phyloP scores from a whole-genome alignment of 2,329 filamentous ascomycete genomes.

The Pseudogymnoascus sp. region DNA sequence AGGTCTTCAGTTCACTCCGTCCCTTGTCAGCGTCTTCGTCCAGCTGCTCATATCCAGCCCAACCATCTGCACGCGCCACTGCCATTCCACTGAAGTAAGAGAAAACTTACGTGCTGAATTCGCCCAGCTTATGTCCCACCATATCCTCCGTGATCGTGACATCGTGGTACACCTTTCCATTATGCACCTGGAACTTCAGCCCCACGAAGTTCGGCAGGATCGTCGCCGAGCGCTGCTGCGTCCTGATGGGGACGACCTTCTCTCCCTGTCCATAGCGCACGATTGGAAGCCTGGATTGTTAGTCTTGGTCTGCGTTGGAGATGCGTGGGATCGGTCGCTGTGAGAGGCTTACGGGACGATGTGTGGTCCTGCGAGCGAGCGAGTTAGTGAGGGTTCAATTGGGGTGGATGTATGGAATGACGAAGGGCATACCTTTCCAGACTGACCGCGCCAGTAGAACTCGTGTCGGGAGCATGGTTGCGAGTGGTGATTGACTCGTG shows the following conservation, averaged over 20 bases:
- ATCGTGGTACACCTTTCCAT: slow-evolving; percentile 65
- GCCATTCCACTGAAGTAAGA: not conserved
- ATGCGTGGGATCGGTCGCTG: slow-evolving; percentile 16
- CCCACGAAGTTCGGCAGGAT: slow-evolving; percentile 70
- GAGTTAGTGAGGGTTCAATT: slow-evolving; percentile 23
- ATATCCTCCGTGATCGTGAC: slow-evolving; percentile 68
- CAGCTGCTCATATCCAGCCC: not conserved
- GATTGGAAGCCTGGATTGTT: slow-evolving; percentile 46
- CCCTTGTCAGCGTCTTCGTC: not conserved
- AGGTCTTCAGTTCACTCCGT: not conserved
- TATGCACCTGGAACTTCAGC: slow-evolving; percentile 64
- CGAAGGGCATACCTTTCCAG: slow-evolving; percentile 58
- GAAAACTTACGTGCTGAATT: slow-evolving; percentile 60
- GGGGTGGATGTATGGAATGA: not conserved
- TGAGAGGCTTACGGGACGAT: slow-evolving; percentile 57
- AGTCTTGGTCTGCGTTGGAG: slow-evolving; percentile 31
- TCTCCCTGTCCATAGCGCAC: slow-evolving; percentile 43
- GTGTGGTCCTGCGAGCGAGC: slow-evolving; percentile 50
- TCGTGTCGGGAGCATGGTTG: slow-evolving; percentile 52
- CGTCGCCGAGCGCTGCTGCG: slow-evolving; percentile 63
- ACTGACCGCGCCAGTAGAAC: slow-evolving; percentile 58
- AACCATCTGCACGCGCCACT: not conserved
- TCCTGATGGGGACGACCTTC: slow-evolving; percentile 57
- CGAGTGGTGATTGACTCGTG: slow-evolving; percentile 20
- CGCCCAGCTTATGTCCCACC: slow-evolving; percentile 70